Percentiles rank a stretch among this genome's conserved stretches.
These are phyloP conservation scores for Zoysia pacifica DNA, from an alignment of 176 grass and related monocot genomes.

Conservation along the genomic window DNA sequence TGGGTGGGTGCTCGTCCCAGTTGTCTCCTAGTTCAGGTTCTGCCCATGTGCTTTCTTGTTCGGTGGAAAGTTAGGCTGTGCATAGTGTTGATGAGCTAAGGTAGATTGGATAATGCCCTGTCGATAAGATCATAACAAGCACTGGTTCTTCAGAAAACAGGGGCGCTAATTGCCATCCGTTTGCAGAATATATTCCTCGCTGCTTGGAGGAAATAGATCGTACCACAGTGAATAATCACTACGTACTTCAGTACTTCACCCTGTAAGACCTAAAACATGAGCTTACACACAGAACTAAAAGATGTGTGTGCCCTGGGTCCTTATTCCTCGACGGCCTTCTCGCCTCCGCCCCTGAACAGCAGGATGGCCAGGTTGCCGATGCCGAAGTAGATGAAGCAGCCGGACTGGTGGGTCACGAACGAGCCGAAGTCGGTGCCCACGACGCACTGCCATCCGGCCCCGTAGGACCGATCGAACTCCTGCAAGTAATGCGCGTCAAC, in stretches of 20 bases:
- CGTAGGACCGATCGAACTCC: slow-evolving; percentile 58
- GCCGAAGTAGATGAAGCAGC: slow-evolving; percentile 73
- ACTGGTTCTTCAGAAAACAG: not conserved
- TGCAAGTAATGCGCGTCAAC: not conserved
- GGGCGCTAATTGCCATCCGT: not conserved
- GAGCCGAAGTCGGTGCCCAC: slow-evolving; percentile 61
- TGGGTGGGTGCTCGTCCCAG: no score
- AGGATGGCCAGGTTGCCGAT: slow-evolving; percentile 66
- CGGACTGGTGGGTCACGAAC: slow-evolving; percentile 59
- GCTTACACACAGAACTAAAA: not conserved
- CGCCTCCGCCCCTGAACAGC: slow-evolving; percentile 47
- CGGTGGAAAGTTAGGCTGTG: no score
- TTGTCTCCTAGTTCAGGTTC: no score
- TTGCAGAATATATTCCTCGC: not conserved
- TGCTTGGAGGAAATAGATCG: not conserved
- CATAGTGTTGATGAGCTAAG: no score
- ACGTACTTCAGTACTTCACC: not conserved
- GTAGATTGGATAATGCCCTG: no score
- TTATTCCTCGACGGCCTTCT: slow-evolving; percentile 35
- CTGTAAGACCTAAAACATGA: not conserved
- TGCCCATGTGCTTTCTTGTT: no score
- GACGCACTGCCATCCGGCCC: slow-evolving; percentile 61
- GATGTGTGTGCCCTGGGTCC: not conserved
- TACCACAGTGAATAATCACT: not conserved
- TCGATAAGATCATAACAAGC: not conserved